Evolutionary conservation across 2,329 filamentous ascomycete genomes (phyloP).

Genomic region (Trichoderma sp.): DNA sequence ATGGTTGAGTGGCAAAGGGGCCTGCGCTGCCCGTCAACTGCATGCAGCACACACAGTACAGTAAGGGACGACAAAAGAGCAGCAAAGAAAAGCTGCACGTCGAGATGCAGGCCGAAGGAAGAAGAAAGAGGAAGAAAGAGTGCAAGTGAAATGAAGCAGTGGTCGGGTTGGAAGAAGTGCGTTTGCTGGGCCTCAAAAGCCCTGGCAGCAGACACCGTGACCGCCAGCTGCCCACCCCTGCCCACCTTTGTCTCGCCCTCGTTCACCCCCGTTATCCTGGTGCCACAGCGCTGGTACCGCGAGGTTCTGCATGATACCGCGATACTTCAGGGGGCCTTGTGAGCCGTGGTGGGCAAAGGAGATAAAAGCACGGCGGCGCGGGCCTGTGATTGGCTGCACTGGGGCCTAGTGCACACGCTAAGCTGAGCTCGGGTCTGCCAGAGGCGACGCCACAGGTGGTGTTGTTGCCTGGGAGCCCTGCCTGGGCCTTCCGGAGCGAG

Average conservation of each 20-base stretch:
- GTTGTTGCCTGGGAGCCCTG: slow-evolving; percentile 47
- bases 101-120: slow-evolving; percentile 6
- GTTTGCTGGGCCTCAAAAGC: neutral
- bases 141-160: slow-evolving; percentile 7
- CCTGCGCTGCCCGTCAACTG: neutral
- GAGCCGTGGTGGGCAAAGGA: slow-evolving; percentile 37
- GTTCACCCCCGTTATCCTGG: slow-evolving; percentile 1
- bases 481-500: slow-evolving; percentile 42
- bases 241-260: neutral
- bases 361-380: slow-evolving; percentile 40
- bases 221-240: slow-evolving; percentile 20
- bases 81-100: neutral
- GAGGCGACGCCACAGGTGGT: slow-evolving; percentile 46
- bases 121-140: neutral
- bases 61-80: neutral
- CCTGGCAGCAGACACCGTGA: slow-evolving; percentile 14
- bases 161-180: neutral
- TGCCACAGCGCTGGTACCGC: slow-evolving; percentile 26
- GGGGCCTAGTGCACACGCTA: slow-evolving; percentile 39
- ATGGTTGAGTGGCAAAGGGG: neutral
- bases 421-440: slow-evolving; percentile 42
- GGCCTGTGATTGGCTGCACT: slow-evolving; percentile 41
- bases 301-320: slow-evolving; percentile 34
- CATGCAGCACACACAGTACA: neutral
- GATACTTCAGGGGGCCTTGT: slow-evolving; percentile 43